Conservation (phyloP, 768 basidiomycete species). For the Naganishia vishniacii region DNA sequence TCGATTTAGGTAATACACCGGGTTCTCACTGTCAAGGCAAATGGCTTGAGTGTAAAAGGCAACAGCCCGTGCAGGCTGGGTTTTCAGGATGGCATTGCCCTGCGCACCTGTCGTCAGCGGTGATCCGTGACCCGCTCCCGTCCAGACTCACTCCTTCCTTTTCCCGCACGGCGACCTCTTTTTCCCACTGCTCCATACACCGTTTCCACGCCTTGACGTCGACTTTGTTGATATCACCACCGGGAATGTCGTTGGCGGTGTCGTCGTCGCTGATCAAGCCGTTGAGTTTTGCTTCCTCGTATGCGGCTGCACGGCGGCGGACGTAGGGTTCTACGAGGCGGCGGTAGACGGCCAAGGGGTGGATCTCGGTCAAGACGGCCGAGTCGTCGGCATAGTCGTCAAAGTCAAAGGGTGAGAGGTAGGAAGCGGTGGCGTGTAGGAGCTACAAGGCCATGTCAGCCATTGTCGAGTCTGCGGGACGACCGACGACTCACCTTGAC, state of each 20-base stretch:
- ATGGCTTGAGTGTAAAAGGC: constrained; percentile 47
- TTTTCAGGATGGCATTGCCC: constrained; percentile 42
- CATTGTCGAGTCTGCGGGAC: background rate
- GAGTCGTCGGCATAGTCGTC: constrained; percentile 42
- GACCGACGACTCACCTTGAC: constrained; percentile 41
- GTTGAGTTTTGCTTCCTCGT: constrained; percentile 23
- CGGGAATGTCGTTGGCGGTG: constrained; percentile 12
- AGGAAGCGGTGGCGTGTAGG: constrained; percentile 41
- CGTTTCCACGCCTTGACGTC: constrained; percentile 41
- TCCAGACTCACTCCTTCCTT: constrained; percentile 38
- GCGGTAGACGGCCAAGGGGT: constrained; percentile 45
- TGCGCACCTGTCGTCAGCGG: constrained; percentile 5
- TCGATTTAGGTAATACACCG: constrained; percentile 47
- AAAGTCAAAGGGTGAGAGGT: constrained; percentile 46
- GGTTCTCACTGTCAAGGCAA: constrained; percentile 47
- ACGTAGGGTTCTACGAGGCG: constrained; percentile 41
- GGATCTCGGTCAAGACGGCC: constrained; percentile 42
- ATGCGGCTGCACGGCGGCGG: constrained; percentile 21
- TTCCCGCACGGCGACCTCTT: constrained; percentile 46
- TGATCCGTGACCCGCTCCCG: background rate
- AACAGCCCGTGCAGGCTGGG: constrained; percentile 37
- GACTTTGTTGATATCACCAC: constrained; percentile 16
- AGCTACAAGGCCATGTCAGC: constrained; percentile 27
- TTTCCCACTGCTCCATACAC: constrained; percentile 49
- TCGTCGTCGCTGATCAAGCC: background rate